Percentiles rank a stretch among this genome's conserved stretches.
Evolutionary conservation across 140 eudicot genomes (phyloP).

Genomic region (Oenanthe javanica): DNA sequence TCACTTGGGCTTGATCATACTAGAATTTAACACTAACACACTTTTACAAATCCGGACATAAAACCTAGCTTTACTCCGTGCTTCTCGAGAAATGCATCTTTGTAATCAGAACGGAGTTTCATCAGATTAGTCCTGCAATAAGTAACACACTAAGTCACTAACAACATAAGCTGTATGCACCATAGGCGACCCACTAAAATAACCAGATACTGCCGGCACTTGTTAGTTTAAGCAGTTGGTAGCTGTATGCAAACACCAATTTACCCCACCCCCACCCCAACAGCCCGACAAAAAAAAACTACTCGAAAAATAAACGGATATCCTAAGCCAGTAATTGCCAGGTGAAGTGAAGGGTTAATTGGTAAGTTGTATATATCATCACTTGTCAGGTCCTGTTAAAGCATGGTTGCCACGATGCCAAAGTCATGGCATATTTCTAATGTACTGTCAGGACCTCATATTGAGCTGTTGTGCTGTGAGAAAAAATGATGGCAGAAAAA

Average conservation of each 20-base stretch:
- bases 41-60: conserved; percentile 96
- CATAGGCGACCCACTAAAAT: not conserved
- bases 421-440: too few species aligned
- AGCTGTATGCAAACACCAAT: too few species aligned
- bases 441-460: too few species aligned
- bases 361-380: too few species aligned
- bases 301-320: too few species aligned
- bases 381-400: not conserved
- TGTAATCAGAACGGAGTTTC: conserved; percentile 95
- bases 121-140: conserved; percentile 81
- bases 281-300: too few species aligned
- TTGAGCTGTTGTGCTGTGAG: too few species aligned
- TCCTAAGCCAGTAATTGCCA: too few species aligned
- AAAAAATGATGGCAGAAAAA: too few species aligned
- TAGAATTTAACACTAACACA: conserved; percentile 12
- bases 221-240: not conserved
- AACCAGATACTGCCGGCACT: not conserved
- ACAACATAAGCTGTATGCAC: not conserved
- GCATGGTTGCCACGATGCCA: too few species aligned
- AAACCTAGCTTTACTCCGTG: conserved; percentile 94
- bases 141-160: not conserved
- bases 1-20: not conserved
- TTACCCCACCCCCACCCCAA: not conserved
- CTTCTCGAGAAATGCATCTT: conserved; percentile 80
- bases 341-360: too few species aligned